Evolutionary conservation across 305 asterid genomes (phyloP).

Genomic region (Rubia peregrina): DNA sequence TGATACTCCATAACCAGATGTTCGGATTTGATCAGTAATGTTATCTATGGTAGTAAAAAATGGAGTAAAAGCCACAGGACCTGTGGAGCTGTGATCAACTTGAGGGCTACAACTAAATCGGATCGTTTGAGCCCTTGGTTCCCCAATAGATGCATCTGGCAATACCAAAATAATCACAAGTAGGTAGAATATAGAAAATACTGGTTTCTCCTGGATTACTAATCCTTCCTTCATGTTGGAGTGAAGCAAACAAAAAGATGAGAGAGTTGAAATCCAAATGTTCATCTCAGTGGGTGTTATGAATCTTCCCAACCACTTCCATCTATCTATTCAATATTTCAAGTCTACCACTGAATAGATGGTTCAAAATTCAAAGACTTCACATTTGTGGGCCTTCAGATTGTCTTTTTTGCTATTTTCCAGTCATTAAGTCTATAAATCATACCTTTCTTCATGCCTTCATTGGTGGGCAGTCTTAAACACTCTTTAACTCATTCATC

Average conservation of each 20-base stretch:
- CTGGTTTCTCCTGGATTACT: neutral
- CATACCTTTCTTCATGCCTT: neutral
- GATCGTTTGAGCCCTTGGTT: slow-evolving; percentile 16
- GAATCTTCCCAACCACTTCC: neutral
- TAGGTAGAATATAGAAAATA: slow-evolving; percentile 3
- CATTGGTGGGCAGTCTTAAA: too few species aligned
- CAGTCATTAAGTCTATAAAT: neutral
- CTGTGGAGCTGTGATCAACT: neutral
- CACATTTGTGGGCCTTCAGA: neutral
- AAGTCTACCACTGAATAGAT: neutral
- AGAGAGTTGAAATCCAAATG: neutral
- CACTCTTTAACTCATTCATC: too few species aligned
- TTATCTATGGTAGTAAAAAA: slow-evolving; percentile 18
- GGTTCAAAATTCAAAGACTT: neutral
- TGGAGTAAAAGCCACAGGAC: too few species aligned
- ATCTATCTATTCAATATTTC: neutral
- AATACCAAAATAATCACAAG: neutral
- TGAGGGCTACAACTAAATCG: slow-evolving; percentile 14
- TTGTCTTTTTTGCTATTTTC: neutral
- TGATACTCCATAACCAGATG: slow-evolving; percentile 21
- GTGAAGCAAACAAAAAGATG: neutral
- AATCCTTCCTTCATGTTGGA: neutral
- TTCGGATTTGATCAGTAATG: slow-evolving; percentile 14
- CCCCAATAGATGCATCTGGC: slow-evolving; percentile 9
- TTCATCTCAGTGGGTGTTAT: neutral